These are phyloP conservation scores for Alternaria arbusti DNA, from an alignment of 2,329 filamentous ascomycete genomes.

Conservation along the genomic window DNA sequence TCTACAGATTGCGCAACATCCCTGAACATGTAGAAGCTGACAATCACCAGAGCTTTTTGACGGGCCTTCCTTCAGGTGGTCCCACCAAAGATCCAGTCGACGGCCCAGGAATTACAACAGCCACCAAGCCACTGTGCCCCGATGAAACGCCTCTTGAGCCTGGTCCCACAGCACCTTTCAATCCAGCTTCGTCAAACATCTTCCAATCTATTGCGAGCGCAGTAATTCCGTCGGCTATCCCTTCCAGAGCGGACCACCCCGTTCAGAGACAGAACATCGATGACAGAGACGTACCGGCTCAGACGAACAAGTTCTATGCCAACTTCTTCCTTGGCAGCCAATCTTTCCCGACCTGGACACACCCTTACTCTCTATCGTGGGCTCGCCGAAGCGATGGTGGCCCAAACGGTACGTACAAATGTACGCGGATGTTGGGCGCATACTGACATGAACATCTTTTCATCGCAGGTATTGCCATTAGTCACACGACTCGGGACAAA, in stretches of 20 bases:
- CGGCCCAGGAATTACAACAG: constrained; percentile 23
- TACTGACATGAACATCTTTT: background rate
- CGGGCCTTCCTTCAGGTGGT: constrained; percentile 39
- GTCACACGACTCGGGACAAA: constrained; percentile 74
- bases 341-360: constrained; percentile 71
- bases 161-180: constrained; percentile 28
- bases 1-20: background rate
- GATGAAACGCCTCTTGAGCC: constrained; percentile 37
- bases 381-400: constrained; percentile 59
- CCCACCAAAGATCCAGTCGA: constrained; percentile 36
- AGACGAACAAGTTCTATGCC: constrained; percentile 75
- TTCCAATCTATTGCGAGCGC: constrained; percentile 52
- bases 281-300: constrained; percentile 56
- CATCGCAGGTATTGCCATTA: constrained; percentile 65
- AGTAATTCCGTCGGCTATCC: constrained; percentile 49
- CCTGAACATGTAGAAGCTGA: constrained; percentile 6
- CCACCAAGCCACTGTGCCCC: constrained; percentile 32
- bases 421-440: background rate
- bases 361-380: constrained; percentile 63
- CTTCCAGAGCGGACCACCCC: constrained; percentile 48
- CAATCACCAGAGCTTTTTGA: constrained; percentile 34
- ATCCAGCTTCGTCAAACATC: constrained; percentile 35
- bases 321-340: constrained; percentile 83
- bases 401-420: constrained; percentile 68
- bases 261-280: constrained; percentile 49